These are phyloP conservation scores for Solanum medicagineum DNA, from an alignment of 257 asterid genomes.

Conservation along the genomic window DNA sequence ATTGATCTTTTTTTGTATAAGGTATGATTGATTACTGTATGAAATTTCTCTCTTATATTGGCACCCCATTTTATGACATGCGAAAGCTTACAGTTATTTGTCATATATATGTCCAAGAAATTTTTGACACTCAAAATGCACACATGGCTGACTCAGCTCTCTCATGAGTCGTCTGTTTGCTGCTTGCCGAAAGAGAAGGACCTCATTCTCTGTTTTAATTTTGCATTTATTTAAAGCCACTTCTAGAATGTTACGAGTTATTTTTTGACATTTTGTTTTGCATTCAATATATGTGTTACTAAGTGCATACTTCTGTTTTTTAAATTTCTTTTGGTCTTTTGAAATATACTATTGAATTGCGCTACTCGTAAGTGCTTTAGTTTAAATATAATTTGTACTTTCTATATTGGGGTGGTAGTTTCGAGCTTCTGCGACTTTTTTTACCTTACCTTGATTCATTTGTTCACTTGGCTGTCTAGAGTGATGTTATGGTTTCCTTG, in stretches of 20 bases:
- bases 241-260: neutral
- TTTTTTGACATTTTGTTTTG: neutral
- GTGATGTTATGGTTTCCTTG: neutral
- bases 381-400: neutral
- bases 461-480: neutral
- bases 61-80: neutral
- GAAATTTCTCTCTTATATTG: neutral
- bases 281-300: neutral
- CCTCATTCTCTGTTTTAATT: neutral
- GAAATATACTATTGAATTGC: neutral
- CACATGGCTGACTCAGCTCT: neutral
- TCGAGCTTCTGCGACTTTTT: neutral
- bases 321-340: neutral
- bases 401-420: neutral
- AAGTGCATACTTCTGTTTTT: neutral
- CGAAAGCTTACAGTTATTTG: neutral
- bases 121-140: neutral
- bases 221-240: neutral
- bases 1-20: neutral
- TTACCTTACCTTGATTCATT: neutral
- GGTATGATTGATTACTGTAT: neutral
- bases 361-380: neutral
- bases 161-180: neutral
- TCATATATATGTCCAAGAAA: neutral
- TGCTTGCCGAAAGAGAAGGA: neutral